phyloP scores from a whole-genome alignment of 495 filamentous ascomycete genomes.

The Pyronema domesticum region DNA sequence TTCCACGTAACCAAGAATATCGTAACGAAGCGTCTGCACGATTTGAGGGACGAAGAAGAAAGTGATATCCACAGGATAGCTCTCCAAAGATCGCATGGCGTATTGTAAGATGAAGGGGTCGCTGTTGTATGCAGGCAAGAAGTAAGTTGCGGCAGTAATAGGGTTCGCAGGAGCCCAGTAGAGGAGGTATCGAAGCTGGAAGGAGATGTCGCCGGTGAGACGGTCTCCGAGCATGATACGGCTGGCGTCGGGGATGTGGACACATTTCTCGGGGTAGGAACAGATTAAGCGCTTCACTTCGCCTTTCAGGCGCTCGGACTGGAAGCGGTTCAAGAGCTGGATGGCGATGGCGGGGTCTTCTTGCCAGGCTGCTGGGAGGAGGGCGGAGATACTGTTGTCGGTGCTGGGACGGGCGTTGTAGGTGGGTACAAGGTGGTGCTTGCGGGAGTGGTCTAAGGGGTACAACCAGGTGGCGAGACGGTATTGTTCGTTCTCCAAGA shows the following conservation, averaged over 20 bases:
- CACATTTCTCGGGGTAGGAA: slow-evolving; percentile 63
- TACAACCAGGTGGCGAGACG: slow-evolving; percentile 80
- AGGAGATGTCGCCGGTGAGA: slow-evolving; percentile 59
- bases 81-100: slow-evolving; percentile 86
- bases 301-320: slow-evolving; percentile 47
- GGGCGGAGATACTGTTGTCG: slow-evolving; percentile 30
- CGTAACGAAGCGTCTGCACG: slow-evolving; percentile 89
- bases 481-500: slow-evolving; percentile 70
- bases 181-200: slow-evolving; percentile 81
- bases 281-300: slow-evolving; percentile 66
- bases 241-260: slow-evolving; percentile 60
- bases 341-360: slow-evolving; percentile 70
- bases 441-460: slow-evolving; percentile 53
- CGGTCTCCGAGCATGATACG: slow-evolving; percentile 59
- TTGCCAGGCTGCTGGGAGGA: slow-evolving; percentile 67
- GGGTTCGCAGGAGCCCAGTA: slow-evolving; percentile 93
- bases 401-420: slow-evolving; percentile 20
- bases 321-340: slow-evolving; percentile 62
- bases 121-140: slow-evolving; percentile 81
- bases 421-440: slow-evolving; percentile 28
- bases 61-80: slow-evolving; percentile 82
- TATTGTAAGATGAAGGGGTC: slow-evolving; percentile 92
- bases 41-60: slow-evolving; percentile 99
- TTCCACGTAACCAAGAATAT: slow-evolving; percentile 85
- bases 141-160: slow-evolving; percentile 78